Evolutionary conservation across 345 rosid species (phyloP).

Genomic region (Heritiera littoralis): DNA sequence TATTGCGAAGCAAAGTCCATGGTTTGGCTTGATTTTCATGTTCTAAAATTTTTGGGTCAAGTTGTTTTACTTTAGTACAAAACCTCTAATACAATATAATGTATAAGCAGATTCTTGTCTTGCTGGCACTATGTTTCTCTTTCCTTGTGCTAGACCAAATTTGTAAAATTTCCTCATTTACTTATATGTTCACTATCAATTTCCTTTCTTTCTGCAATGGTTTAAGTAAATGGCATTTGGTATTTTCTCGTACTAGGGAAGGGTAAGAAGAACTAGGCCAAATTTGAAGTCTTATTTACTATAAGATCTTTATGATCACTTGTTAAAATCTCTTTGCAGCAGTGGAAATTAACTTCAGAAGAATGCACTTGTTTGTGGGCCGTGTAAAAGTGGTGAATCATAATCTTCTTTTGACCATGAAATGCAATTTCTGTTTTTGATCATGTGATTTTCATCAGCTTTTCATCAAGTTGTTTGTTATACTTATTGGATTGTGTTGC

Average conservation of each 20-base stretch:
- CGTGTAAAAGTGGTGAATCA: neutral
- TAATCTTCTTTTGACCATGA: neutral
- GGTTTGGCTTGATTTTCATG: neutral
- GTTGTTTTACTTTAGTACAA: neutral
- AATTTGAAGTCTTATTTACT: neutral
- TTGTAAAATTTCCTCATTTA: neutral
- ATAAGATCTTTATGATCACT: neutral
- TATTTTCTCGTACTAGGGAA: neutral
- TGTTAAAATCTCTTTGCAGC: neutral
- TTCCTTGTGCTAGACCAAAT: neutral
- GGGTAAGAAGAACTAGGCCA: neutral
- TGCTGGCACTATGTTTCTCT: neutral
- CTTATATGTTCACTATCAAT: neutral
- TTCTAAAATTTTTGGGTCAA: neutral
- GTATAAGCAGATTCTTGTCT: too few relatives aligned
- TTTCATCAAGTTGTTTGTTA: neutral
- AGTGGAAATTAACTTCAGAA: neutral
- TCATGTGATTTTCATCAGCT: neutral
- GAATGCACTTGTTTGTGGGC: neutral
- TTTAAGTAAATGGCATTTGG: neutral
- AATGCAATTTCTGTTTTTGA: neutral
- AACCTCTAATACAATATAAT: neutral
- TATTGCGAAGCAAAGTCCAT: neutral
- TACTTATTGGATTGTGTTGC: neutral
- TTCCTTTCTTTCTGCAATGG: neutral